Percentiles rank a stretch among this genome's conserved stretches.
phyloP scores from a whole-genome alignment of 345 rosid species.

The Excoecaria cochinchinensis region DNA sequence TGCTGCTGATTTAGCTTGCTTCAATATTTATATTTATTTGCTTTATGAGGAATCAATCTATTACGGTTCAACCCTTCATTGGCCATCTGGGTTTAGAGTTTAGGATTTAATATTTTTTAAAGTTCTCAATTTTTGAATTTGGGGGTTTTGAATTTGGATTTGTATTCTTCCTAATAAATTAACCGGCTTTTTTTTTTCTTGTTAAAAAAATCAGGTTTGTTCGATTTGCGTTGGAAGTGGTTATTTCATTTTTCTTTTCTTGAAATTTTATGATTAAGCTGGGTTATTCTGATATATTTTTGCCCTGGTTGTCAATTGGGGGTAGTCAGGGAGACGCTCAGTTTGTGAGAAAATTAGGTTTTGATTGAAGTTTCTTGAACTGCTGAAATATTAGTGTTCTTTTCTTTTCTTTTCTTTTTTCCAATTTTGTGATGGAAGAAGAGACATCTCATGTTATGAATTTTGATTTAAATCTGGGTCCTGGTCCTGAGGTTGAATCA shows the following conservation, averaged over 20 bases:
- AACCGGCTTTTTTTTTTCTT: background rate
- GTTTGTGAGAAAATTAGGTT: background rate
- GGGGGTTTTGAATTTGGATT: too few species aligned
- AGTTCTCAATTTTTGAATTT: too few species aligned
- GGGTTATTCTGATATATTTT: background rate
- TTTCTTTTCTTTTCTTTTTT: background rate
- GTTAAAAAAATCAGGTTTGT: background rate
- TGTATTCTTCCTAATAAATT: too few species aligned
- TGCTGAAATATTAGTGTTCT: conserved; percentile 9
- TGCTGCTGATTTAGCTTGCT: too few species aligned
- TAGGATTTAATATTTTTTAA: too few species aligned
- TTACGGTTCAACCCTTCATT: too few species aligned
- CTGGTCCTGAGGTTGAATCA: conserved; percentile 62
- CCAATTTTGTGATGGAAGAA: conserved; percentile 52
- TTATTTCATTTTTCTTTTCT: background rate
- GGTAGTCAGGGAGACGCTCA: background rate
- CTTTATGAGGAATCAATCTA: too few species aligned
- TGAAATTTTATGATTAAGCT: background rate
- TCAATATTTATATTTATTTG: too few species aligned
- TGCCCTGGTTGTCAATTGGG: background rate
- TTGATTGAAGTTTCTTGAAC: conserved; percentile 3
- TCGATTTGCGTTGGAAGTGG: conserved; percentile 4
- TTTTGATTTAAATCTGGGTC: conserved; percentile 92
- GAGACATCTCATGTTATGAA: conserved; percentile 76
- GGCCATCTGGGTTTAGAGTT: too few species aligned